These are phyloP conservation scores for Pleurostoma richardsiae DNA, from an alignment of 2,329 filamentous ascomycete species.

Conservation along the genomic window DNA sequence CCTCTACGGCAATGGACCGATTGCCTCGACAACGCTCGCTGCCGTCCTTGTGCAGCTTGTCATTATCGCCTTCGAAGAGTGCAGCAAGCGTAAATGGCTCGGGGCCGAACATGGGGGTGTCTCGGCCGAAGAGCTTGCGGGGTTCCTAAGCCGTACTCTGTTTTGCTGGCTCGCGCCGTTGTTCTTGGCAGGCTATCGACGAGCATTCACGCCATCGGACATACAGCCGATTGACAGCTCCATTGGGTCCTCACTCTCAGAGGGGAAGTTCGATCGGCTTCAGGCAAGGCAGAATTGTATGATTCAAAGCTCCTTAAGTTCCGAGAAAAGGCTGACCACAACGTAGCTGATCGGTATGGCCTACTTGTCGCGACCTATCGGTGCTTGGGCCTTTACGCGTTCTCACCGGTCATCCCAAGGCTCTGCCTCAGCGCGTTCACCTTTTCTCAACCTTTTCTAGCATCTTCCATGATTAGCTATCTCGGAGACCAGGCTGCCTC, in stretches of 20 bases:
- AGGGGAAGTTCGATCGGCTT: no score
- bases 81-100: conserved; percentile 8
- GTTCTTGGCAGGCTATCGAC: conserved; percentile 9
- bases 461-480: conserved; percentile 9
- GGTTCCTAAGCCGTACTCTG: conserved; percentile 11
- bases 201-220: conserved; percentile 7
- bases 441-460: conserved; percentile 13
- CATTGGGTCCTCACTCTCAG: no score
- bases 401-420: conserved; percentile 9
- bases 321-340: no score
- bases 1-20: conserved; percentile 5
- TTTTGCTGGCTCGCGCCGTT: conserved; percentile 12
- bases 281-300: no score
- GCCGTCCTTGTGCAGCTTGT: conserved; percentile 9
- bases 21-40: conserved; percentile 5
- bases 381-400: conserved; percentile 6
- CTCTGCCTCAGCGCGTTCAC: conserved; percentile 11
- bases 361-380: no score
- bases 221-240: conserved; percentile 6
- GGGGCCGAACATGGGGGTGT: background rate
- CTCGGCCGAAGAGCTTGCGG: conserved; percentile 8
- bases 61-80: conserved; percentile 11
- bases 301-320: no score
- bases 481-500: conserved; percentile 5
- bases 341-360: no score